A percentile compares a stretch with the other conserved stretches of the same genome.
phyloP scores from a whole-genome alignment of 768 basidiomycete species.

The Mycena latifolia region DNA sequence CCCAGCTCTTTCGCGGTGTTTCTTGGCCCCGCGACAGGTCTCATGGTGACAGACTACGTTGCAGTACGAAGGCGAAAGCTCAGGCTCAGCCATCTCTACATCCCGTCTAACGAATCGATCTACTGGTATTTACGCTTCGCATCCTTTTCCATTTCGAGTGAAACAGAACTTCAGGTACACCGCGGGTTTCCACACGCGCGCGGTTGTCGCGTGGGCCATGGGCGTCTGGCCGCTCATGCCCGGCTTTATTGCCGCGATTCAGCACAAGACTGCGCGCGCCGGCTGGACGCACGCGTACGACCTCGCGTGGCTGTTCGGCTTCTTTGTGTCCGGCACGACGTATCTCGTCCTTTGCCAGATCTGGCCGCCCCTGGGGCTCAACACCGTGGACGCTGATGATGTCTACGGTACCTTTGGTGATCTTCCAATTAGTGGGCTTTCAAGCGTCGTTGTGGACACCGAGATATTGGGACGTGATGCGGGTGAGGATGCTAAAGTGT shows the following conservation, averaged over 20 bases:
- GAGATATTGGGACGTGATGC: too few species aligned
- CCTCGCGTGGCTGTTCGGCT: neutral
- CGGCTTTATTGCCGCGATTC: neutral
- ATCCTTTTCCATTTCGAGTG: too few species aligned
- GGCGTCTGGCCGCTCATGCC: constrained; percentile 1
- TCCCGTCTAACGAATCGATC: neutral
- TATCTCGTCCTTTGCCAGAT: neutral
- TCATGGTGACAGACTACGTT: constrained; percentile 1
- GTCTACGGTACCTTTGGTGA: neutral
- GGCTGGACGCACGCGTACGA: neutral
- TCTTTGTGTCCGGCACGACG: neutral
- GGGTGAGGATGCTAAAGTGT: too few species aligned
- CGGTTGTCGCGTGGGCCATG: neutral
- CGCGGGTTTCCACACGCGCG: neutral
- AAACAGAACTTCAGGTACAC: neutral
- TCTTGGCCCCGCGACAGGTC: neutral
- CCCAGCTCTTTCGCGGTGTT: neutral
- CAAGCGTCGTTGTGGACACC: too few species aligned
- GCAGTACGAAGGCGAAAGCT: neutral
- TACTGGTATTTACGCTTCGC: neutral
- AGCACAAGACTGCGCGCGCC: neutral
- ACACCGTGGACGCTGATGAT: neutral
- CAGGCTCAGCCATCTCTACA: neutral
- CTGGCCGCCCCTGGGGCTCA: neutral
- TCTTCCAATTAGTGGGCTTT: neutral